phyloP scores from a whole-genome alignment of 768 basidiomycete species.

The Coprinellus aureogranulatus region DNA sequence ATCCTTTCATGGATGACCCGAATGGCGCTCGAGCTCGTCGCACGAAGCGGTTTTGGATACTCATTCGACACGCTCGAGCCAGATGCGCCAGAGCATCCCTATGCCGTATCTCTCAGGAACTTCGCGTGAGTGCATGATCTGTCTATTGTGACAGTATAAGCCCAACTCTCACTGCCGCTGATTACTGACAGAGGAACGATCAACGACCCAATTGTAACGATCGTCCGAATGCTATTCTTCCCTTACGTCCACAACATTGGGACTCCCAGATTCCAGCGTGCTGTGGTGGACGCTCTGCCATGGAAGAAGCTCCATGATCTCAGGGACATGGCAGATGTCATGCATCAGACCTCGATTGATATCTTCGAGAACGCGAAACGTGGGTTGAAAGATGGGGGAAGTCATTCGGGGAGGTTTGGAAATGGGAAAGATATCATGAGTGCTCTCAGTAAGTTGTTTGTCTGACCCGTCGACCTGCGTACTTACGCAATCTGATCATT shows the following conservation, averaged over 20 bases:
- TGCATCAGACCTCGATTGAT: slow-evolving; percentile 30
- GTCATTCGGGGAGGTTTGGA: slow-evolving; percentile 19
- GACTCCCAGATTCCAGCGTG: slow-evolving; percentile 25
- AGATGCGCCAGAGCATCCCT: slow-evolving; percentile 21
- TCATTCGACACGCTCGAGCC: slow-evolving; percentile 4
- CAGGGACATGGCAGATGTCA: slow-evolving; percentile 28
- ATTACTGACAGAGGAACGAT: neutral
- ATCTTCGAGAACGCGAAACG: slow-evolving; percentile 34
- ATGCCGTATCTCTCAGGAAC: slow-evolving; percentile 25
- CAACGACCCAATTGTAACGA: slow-evolving; percentile 11
- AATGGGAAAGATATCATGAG: slow-evolving; percentile 50
- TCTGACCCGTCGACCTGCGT: neutral
- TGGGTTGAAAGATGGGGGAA: slow-evolving; percentile 29
- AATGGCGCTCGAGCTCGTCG: slow-evolving; percentile 8
- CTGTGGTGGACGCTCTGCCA: slow-evolving; percentile 31
- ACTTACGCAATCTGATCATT: neutral
- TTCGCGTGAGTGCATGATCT: slow-evolving; percentile 23
- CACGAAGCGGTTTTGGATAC: slow-evolving; percentile 8
- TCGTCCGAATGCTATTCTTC: slow-evolving; percentile 20
- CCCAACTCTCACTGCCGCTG: neutral
- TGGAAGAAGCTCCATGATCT: slow-evolving; percentile 23
- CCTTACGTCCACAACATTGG: slow-evolving; percentile 22
- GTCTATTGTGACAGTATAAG: neutral
- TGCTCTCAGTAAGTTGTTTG: slow-evolving; percentile 40
- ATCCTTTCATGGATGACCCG: slow-evolving; percentile 7